A percentile compares a stretch with the other conserved stretches of the same genome.
Evolutionary conservation across 495 filamentous ascomycete genomes (phyloP).

Genomic region (Choiromyces venosus): DNA sequence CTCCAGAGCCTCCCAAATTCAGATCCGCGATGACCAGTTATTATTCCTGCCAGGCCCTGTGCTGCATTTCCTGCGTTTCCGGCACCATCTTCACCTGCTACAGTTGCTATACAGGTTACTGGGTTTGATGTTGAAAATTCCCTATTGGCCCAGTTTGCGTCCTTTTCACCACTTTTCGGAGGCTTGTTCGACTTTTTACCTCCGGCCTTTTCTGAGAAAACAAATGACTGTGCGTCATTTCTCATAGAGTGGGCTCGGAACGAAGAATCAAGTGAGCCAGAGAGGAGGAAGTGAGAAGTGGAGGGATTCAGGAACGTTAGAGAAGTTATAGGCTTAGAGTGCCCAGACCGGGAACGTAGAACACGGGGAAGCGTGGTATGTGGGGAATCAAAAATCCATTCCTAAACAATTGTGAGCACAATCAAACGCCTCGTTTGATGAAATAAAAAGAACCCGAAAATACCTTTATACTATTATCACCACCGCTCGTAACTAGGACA

Average conservation of each 20-base stretch:
- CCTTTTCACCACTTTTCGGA: slow-evolving; percentile 54
- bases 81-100: slow-evolving; percentile 77
- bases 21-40: slow-evolving; percentile 88
- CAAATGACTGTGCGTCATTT: slow-evolving; percentile 86
- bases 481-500: slow-evolving; percentile 78
- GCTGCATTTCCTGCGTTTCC: slow-evolving; percentile 57
- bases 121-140: slow-evolving; percentile 75
- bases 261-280: slow-evolving; percentile 77
- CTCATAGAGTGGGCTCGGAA: slow-evolving; percentile 94
- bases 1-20: slow-evolving; percentile 79
- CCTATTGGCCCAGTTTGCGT: slow-evolving; percentile 50
- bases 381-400: slow-evolving; percentile 42
- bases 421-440: neutral
- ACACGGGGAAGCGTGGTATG: slow-evolving; percentile 67
- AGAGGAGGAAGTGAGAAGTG: slow-evolving; percentile 91
- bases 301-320: slow-evolving; percentile 71
- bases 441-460: neutral
- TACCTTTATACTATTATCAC: slow-evolving; percentile 80
- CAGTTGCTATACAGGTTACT: slow-evolving; percentile 83
- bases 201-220: slow-evolving; percentile 76
- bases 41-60: slow-evolving; percentile 93
- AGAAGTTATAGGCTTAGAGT: slow-evolving; percentile 74
- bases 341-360: slow-evolving; percentile 76
- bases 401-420: slow-evolving; percentile 13
- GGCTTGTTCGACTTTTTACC: slow-evolving; percentile 77